Evolutionary conservation across 1,284 basidiomycete species (phyloP).

Genomic region (Apiotrichum gamsii): DNA sequence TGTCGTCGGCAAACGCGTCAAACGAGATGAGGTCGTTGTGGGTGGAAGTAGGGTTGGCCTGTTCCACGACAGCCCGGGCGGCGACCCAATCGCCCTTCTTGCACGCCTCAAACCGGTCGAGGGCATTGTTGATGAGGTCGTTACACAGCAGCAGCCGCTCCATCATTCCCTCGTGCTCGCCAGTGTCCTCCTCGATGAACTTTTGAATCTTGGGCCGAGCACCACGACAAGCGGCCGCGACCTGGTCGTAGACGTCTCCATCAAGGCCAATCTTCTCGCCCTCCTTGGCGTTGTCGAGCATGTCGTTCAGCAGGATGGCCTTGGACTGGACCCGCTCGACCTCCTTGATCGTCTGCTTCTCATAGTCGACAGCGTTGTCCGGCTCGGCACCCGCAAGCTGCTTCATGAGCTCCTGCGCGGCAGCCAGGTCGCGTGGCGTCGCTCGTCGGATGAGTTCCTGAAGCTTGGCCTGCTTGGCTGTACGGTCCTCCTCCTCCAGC

Average conservation of each 20-base stretch:
- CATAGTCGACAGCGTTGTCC: slow-evolving; percentile 87
- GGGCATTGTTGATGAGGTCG: slow-evolving; percentile 91
- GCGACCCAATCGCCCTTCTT: slow-evolving; percentile 71
- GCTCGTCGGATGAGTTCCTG: slow-evolving; percentile 96
- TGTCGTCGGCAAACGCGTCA: slow-evolving; percentile 45
- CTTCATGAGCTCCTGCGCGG: slow-evolving; percentile 98
- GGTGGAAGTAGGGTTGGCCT: slow-evolving; percentile 5
- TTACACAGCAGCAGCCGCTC: slow-evolving; percentile 93
- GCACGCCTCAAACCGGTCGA: slow-evolving; percentile 84
- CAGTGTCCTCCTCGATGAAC: slow-evolving; percentile 88
- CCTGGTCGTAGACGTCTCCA: slow-evolving; percentile 97
- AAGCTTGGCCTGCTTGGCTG: slow-evolving; percentile 76
- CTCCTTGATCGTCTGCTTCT: slow-evolving; percentile 78
- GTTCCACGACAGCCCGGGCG: slow-evolving; percentile 36
- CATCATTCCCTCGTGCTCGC: slow-evolving; percentile 72
- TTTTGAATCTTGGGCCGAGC: slow-evolving; percentile 94
- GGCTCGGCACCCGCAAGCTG: slow-evolving; percentile 90
- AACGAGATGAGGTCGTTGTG: slow-evolving; percentile 46
- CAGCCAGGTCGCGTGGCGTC: slow-evolving; percentile 88
- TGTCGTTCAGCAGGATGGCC: slow-evolving; percentile 88
- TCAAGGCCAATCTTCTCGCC: slow-evolving; percentile 68
- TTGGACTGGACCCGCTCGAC: slow-evolving; percentile 92
- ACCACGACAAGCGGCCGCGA: slow-evolving; percentile 70
- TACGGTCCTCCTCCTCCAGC: slow-evolving; percentile 90
- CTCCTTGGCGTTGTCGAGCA: slow-evolving; percentile 87